Conservation (phyloP, 768 basidiomycete genomes). For the Mycena maculata region DNA sequence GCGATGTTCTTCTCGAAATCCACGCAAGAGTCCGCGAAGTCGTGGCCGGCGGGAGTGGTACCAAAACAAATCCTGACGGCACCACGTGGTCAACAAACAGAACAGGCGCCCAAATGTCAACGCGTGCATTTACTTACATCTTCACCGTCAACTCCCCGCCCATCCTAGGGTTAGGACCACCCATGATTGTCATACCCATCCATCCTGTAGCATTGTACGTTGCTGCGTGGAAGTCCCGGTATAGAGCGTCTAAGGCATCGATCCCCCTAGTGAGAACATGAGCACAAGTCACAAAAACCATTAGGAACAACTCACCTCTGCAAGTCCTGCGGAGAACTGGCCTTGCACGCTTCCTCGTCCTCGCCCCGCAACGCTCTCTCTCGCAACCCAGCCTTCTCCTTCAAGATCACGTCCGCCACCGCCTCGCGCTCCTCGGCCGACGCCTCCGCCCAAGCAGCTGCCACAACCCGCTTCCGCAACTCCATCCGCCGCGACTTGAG, state of each 20-base stretch:
- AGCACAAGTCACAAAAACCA: background rate
- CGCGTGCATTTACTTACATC: conserved; percentile 13
- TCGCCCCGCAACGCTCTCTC: background rate
- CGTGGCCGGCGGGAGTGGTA: background rate
- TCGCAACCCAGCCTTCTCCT: background rate
- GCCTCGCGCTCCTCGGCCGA: background rate
- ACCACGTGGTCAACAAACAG: background rate
- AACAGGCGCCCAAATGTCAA: background rate
- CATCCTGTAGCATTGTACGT: background rate
- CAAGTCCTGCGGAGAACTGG: background rate
- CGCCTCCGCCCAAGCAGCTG: background rate
- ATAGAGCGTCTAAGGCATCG: background rate
- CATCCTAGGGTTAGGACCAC: conserved; percentile 14
- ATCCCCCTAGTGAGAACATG: background rate
- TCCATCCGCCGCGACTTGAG: background rate
- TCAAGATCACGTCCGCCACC: background rate
- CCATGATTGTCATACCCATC: background rate
- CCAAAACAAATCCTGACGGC: background rate
- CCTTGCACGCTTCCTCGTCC: background rate
- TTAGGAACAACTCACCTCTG: background rate
- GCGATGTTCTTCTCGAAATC: background rate
- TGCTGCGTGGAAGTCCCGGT: background rate
- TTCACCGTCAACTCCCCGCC: conserved; percentile 12
- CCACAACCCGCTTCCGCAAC: background rate
- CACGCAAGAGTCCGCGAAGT: conserved; percentile 5